Evolutionary conservation across 176 grass and related monocot genomes (phyloP), one percentile per base, ranked within the genome.

Genomic region (Phyllostachys edulis): DNA sequence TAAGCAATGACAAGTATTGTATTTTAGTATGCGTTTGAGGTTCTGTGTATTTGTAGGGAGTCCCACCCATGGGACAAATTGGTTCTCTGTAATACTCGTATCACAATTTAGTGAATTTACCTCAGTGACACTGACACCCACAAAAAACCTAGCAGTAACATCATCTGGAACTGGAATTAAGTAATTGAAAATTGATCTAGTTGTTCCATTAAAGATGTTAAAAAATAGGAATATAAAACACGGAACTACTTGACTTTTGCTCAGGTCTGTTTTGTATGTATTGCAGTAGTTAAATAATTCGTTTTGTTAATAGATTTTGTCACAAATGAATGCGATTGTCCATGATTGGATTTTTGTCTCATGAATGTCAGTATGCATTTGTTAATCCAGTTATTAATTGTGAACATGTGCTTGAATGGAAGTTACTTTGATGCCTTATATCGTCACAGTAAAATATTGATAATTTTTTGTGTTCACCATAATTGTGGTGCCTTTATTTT

Each of bases 221-320:
- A 17, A 41, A 39, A 77, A 76, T 82, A 73, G 24, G 46, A 67
- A 67, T 42, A 44, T 54, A 8, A 80, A 87, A 71, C 8, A 77
- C 9, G 0, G 6, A 67, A 15, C 39, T 60, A 57, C 38, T 60
- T 16, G 15, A 20, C 38, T 69, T 71, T 10, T 20, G 14, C 4
- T 57, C 24, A 46, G 46, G 12, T 41, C 5, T 66, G 20, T 6
- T 54, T 52, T 65, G 42, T 75, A 40, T 62, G 57, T 50, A 51
- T 84, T 75, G 34, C 9, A 64, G 4, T 56, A 26, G n/a, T 60
- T 26, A 26, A 24, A 60, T 60, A 60, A 60, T 60, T 60, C 10
- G 10, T 24, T 60, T 57, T 57, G 46, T 5, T 40, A 18, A 26
- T 69, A 69, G n/a, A 78, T 42, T 52, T 6, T 47, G 15, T 64